Conservation (phyloP, 805 yeast genomes). For the Lipomyces spencermartinsiae region DNA sequence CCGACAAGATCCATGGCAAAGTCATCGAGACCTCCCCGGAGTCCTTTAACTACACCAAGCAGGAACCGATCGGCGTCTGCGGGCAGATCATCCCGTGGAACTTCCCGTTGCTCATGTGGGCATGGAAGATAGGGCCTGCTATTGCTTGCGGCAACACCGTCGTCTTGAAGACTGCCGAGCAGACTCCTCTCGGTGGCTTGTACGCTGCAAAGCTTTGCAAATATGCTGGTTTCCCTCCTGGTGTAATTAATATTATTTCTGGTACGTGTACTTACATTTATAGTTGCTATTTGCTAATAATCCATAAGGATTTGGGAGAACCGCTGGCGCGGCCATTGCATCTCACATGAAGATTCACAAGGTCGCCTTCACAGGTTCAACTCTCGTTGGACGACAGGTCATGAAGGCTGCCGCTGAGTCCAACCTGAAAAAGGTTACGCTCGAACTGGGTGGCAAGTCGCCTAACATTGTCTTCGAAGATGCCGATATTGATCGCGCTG, state of each 20-base stretch:
- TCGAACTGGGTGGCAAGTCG: slow-evolving; percentile 96
- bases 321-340: slow-evolving; percentile 81
- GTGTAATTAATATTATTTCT: slow-evolving; percentile 85
- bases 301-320: slow-evolving; percentile 68
- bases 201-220: slow-evolving; percentile 70
- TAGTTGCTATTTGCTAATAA: too few relatives aligned
- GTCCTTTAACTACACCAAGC: slow-evolving; percentile 78
- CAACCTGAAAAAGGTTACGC: slow-evolving; percentile 84
- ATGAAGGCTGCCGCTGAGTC: slow-evolving; percentile 80
- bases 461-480: slow-evolving; percentile 88
- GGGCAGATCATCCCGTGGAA: slow-evolving; percentile 98
- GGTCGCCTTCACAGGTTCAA: slow-evolving; percentile 88
- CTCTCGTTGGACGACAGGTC: slow-evolving; percentile 83
- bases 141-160: slow-evolving; percentile 90
- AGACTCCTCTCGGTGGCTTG: slow-evolving; percentile 88
- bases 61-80: slow-evolving; percentile 93
- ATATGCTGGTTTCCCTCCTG: slow-evolving; percentile 90
- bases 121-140: slow-evolving; percentile 96
- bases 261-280: slow-evolving; percentile 44
- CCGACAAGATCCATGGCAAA: slow-evolving; percentile 83
- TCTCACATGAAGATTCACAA: slow-evolving; percentile 78
- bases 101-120: slow-evolving; percentile 90
- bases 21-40: slow-evolving; percentile 74
- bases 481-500: slow-evolving; percentile 77
- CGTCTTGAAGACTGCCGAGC: slow-evolving; percentile 88